Base-by-base conservation (phyloP, 108 stramenopile species). In the Conticribra guillardii region DNA sequence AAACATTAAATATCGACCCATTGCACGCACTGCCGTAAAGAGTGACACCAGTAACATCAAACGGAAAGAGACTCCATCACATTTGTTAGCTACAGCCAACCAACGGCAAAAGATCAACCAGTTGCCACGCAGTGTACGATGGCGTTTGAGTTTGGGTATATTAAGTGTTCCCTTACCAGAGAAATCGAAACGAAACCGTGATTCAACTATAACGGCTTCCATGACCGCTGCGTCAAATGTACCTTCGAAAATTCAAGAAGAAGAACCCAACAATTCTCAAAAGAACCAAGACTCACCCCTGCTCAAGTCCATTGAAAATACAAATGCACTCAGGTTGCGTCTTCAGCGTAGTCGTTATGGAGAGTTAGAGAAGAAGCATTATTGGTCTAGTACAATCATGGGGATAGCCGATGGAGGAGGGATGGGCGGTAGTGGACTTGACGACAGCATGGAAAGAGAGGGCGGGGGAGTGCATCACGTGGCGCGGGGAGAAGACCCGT, bases 401-500 rank as follows among this genome's bases (percentile, higher is more conserved):
- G 48, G 76, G 3, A 73, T 78, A 17, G 76, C 66, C 4, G 64
- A 57, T 31, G 32, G 49, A 27, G 41, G 46, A 18, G 18, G 46
- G 3, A 21, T 14, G n/a, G 51, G n/a, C 4, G 51, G 32, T 17
- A 7, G 8, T 41, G 41, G 8, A 22, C 34, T 3, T 27, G 17
- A 1, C n/a, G 24, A 17, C 24, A 71, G 0, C 28, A 49, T 7
- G 0, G 50, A 3, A 58, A 23, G 24, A 4, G 14, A 11, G 2
- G 4, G 18, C 54, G n/a, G 31, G 11, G 26, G 45, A 0, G 26
- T 64, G 49, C 73, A 62, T 54, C 79, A 61, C 26, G 75, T 75
- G 27, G 67, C 79, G 44, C 54, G 58, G 23, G 79, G 73, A 4
- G 79, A 73, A 26, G 79, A 80, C 44, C 79, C 79, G 15, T 46